Base-by-base conservation (phyloP, 2,329 filamentous ascomycete species). In the Magnaporthales sp. region DNA sequence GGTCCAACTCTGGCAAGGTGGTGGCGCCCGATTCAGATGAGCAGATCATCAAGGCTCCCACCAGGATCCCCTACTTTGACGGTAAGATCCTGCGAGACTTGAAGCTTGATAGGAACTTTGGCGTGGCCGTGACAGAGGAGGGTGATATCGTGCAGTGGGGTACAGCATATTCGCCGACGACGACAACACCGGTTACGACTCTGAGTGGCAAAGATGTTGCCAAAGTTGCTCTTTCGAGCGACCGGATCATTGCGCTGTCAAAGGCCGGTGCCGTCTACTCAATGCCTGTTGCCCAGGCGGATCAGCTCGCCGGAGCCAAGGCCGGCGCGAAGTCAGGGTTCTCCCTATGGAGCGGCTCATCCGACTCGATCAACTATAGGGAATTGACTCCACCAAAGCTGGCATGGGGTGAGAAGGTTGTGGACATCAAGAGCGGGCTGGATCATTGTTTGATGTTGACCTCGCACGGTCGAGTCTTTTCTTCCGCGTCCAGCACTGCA, bases 121-220 rank as follows among this genome's bases (percentile, higher is more conserved):
- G 92, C 9, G 94, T 89, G 4, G 95, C 95, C 10, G 89, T 98
- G 56, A 90, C 89, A 4, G 93, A 97, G 75, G 88, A 89, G 69
- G 95, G 95, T 4, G 91, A 98, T 75, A 77, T 99, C 61, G 82
- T 97, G 13, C 93, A 98, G 79, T 99, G 95, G 95, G 95, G 95
- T 1, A 83, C 83, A 3, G 91, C 84, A 3, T 97, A 90, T 60
- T 51, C 66, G 6, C 38, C 63, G 26, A 31, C 86, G 4, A 80
- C 86, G 31, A 84, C 81, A 10, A 79, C 82, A 31, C 95, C 94
- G 0, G 83, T 83, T 0, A 80, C 83, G 63, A 97, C 94, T 0
- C 78, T 99, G 66, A 87, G 80, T 68, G 94, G 93, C 66, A 96
- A 96, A 75, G 86, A 97, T 72, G 80, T 98, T 64, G 79, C 84